These are phyloP conservation scores for Geranomyces michiganensis DNA, from an alignment of 192 early-diverging fungal species.

Conservation along the genomic window DNA sequence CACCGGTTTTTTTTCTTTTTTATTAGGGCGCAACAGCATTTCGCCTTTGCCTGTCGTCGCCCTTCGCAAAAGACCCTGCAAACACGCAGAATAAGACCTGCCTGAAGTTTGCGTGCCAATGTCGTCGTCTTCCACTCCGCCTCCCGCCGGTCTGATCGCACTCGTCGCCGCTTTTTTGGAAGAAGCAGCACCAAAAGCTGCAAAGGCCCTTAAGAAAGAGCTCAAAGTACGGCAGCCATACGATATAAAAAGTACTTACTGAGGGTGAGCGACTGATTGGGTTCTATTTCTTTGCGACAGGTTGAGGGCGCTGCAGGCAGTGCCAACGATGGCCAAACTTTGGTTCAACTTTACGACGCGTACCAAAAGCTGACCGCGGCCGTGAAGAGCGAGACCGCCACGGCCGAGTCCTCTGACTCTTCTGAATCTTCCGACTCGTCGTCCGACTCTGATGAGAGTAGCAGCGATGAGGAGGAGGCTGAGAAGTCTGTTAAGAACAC, in stretches of 20 bases:
- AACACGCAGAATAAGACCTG: neutral
- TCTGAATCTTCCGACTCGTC: neutral
- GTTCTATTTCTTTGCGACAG: neutral
- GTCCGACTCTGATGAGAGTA: neutral
- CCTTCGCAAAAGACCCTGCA: neutral
- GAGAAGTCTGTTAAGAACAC: no score
- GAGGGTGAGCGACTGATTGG: neutral
- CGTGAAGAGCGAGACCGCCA: neutral
- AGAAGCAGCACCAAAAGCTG: conserved; percentile 28
- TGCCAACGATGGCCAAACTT: neutral
- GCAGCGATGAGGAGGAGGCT: neutral
- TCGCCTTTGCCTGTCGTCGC: neutral
- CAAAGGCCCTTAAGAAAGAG: conserved; percentile 38
- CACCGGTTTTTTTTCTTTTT: neutral
- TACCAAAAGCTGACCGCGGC: neutral
- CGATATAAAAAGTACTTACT: neutral
- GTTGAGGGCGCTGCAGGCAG: no score
- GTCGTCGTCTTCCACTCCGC: conserved; percentile 21
- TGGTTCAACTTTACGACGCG: conserved; percentile 3
- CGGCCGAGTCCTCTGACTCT: neutral
- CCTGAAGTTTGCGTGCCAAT: neutral
- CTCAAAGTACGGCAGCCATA: neutral
- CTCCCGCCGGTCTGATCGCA: conserved; percentile 27
- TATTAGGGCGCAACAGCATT: neutral
- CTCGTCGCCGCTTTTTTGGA: conserved; percentile 38